Evolutionary conservation across 805 yeast genomes (phyloP).

Genomic region (Metschnikowia bowlesiae): DNA sequence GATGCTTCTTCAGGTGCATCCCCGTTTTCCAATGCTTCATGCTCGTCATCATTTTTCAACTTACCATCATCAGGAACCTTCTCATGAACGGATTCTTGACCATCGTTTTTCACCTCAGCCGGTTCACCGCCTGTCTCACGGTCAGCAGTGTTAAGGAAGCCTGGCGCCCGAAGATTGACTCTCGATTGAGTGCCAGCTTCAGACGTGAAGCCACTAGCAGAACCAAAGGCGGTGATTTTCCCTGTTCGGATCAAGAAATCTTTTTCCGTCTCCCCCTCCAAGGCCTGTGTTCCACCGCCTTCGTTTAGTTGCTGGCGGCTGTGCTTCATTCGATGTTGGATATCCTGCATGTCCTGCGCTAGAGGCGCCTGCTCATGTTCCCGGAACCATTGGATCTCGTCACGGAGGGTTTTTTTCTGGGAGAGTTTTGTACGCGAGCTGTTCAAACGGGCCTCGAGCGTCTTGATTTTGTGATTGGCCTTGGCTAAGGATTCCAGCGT

Average conservation of each 20-base stretch:
- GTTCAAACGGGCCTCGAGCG: conserved; percentile 45
- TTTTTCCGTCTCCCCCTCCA: conserved; percentile 62
- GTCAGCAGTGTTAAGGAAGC: conserved; percentile 25
- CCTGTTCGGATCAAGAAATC: conserved; percentile 87
- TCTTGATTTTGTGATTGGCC: conserved; percentile 38
- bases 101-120: neutral
- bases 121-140: neutral
- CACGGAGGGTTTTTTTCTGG: conserved; percentile 49
- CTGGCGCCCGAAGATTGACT: conserved; percentile 47
- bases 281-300: conserved; percentile 9
- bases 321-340: conserved; percentile 31
- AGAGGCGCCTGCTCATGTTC: conserved; percentile 49
- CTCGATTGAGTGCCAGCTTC: conserved; percentile 28
- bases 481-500: conserved; percentile 47
- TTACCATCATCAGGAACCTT: conserved; percentile 1
- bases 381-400: conserved; percentile 51
- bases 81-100: neutral
- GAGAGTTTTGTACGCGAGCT: conserved; percentile 61
- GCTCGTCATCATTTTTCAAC: neutral
- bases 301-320: conserved; percentile 37
- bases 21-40: neutral
- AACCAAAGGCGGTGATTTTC: conserved; percentile 89
- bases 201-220: conserved; percentile 48
- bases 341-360: conserved; percentile 59
- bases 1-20: neutral